A percentile compares a stretch with the other conserved stretches of the same genome.
phyloP scores from a whole-genome alignment of 2,329 filamentous ascomycete genomes.

The Arthrinium puccinioides region DNA sequence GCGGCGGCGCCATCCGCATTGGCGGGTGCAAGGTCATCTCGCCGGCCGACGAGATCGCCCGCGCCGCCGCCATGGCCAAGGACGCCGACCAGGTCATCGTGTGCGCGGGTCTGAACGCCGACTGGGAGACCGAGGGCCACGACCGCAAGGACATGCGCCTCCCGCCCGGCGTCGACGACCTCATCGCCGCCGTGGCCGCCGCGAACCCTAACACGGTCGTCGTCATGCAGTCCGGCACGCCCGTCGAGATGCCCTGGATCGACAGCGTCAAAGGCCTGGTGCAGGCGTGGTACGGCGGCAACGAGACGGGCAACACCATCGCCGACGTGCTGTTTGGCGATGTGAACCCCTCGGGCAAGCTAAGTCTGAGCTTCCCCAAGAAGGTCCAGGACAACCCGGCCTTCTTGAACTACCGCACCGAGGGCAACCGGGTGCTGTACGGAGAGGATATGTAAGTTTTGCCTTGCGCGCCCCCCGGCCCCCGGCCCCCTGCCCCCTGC shows the following conservation, averaged over 20 bases:
- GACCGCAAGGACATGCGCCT: constrained; percentile 75
- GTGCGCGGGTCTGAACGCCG: constrained; percentile 69
- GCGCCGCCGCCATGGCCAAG: constrained; percentile 61
- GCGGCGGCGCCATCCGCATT: constrained; percentile 54
- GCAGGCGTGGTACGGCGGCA: constrained; percentile 83
- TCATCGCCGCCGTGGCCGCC: constrained; percentile 59
- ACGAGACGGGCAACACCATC: constrained; percentile 54
- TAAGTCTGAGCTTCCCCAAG: constrained; percentile 50
- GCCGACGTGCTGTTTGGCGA: constrained; percentile 54
- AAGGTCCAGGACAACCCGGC: constrained; percentile 42
- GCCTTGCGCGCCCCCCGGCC: background rate
- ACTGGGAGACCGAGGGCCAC: constrained; percentile 74
- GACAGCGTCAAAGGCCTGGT: constrained; percentile 49
- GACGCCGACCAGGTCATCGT: constrained; percentile 71
- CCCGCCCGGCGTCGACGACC: constrained; percentile 62
- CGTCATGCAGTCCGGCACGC: constrained; percentile 72
- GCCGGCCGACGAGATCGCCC: constrained; percentile 50
- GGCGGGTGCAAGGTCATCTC: constrained; percentile 54
- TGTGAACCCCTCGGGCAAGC: constrained; percentile 50
- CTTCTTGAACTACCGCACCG: constrained; percentile 12
- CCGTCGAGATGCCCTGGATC: constrained; percentile 65
- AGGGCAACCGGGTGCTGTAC: constrained; percentile 8
- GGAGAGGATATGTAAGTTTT: constrained; percentile 33
- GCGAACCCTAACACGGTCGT: constrained; percentile 65
- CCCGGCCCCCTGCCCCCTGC: too few relatives aligned